A percentile compares a stretch with the other conserved stretches of the same genome.
phyloP scores from a whole-genome alignment of 495 filamentous ascomycete genomes.

The Pyrenula aspistea region DNA sequence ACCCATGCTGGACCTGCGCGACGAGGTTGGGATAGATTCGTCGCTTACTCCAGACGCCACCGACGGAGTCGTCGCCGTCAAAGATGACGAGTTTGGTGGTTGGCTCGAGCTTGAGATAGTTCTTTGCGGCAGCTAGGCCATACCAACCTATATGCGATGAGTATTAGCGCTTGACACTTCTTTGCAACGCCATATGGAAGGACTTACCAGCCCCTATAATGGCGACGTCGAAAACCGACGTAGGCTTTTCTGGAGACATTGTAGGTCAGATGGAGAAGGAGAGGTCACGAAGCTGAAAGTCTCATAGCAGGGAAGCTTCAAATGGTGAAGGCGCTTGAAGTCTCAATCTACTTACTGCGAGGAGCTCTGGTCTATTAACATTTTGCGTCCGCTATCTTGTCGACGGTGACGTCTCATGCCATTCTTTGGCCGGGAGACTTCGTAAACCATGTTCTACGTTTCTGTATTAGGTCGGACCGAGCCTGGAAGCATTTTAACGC shows the following conservation, averaged over 20 bases:
- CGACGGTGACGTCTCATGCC: no score
- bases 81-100: constrained; percentile 29
- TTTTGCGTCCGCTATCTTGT: no score
- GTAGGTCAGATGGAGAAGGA: no score
- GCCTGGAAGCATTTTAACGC: no score
- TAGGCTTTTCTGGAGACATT: background rate
- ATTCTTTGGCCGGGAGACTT: no score
- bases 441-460: no score
- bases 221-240: background rate
- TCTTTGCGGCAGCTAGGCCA: constrained; percentile 29
- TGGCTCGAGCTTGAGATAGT: constrained; percentile 26
- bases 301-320: no score
- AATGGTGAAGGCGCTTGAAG: no score
- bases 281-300: no score
- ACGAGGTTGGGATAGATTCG: constrained; percentile 34
- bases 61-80: constrained; percentile 27
- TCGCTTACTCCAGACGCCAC: constrained; percentile 39
- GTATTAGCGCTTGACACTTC: background rate
- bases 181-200: background rate
- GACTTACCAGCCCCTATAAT: background rate
- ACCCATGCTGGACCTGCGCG: constrained; percentile 23
- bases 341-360: no score
- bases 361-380: no score
- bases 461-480: no score
- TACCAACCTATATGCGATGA: constrained; percentile 20